phyloP scores from a whole-genome alignment of 2,329 filamentous ascomycete species.

The Colletotrichum tabaci region DNA sequence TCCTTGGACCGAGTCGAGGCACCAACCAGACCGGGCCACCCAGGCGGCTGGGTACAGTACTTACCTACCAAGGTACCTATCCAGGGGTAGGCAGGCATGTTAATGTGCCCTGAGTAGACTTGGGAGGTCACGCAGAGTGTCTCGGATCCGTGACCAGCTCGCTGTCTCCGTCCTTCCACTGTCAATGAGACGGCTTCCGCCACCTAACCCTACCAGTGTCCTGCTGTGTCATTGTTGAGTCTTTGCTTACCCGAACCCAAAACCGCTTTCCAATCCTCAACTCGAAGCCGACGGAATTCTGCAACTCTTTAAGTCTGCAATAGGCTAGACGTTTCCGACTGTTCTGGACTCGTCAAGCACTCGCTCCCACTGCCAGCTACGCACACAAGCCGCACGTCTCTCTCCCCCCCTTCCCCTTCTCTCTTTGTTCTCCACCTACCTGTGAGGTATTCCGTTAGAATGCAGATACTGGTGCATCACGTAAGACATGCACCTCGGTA shows the following conservation, averaged over 20 bases:
- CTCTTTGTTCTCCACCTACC: not conserved
- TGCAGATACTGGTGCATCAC: not conserved
- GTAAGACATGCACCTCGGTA: constrained; percentile 7
- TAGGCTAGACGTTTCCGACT: constrained; percentile 16
- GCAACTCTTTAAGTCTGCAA: constrained; percentile 10
- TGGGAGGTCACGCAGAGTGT: constrained; percentile 40
- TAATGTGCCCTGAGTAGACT: not conserved
- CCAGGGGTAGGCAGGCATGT: constrained; percentile 2
- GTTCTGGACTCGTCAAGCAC: constrained; percentile 29
- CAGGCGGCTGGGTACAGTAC: not conserved
- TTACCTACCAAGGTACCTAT: not conserved
- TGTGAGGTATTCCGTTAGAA: not conserved
- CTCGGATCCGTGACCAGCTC: constrained; percentile 42
- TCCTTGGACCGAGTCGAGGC: constrained; percentile 26
- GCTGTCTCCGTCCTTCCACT: constrained; percentile 17
- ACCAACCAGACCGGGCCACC: constrained; percentile 21
- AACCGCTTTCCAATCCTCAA: constrained; percentile 10
- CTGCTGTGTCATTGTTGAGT: constrained; percentile 3
- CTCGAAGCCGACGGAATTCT: constrained; percentile 17
- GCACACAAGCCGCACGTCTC: constrained; percentile 6
- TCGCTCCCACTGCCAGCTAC: constrained; percentile 12
- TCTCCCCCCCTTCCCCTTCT: constrained; percentile 1
- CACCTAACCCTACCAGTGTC: constrained; percentile 1
- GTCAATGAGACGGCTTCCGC: not conserved
- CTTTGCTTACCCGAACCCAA: constrained; percentile 14